Conservation (phyloP, 306 rosid genomes). For the Cucumis melo region DNA sequence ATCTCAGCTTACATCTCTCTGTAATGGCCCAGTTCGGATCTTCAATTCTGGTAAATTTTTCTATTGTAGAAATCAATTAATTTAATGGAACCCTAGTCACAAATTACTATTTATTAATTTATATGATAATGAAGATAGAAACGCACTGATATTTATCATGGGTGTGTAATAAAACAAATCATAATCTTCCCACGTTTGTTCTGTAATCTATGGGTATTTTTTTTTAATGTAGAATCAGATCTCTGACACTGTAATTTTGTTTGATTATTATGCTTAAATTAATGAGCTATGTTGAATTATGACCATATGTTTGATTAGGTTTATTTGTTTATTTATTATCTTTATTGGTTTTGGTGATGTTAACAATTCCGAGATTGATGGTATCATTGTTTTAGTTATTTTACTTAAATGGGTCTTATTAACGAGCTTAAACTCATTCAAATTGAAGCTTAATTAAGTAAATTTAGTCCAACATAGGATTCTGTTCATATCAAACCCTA, state of each 20-base stretch:
- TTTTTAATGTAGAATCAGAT: not conserved
- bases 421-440: not conserved
- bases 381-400: not conserved
- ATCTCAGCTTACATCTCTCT: slow-evolving; percentile 65
- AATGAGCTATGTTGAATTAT: not conserved
- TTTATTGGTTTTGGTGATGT: not conserved
- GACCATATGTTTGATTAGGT: not conserved
- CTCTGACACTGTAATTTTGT: not conserved
- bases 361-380: not conserved
- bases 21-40: slow-evolving; percentile 55
- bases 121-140: not conserved
- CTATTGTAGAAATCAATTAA: not conserved
- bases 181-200: slow-evolving; percentile 3
- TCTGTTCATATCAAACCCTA: slow-evolving; percentile 6
- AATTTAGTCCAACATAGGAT: slow-evolving; percentile 9
- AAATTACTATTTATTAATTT: too few relatives aligned
- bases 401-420: not conserved
- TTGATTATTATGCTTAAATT: not conserved
- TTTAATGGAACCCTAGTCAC: slow-evolving; percentile 35
- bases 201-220: not conserved
- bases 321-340: not conserved
- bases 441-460: not conserved
- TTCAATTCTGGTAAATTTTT: slow-evolving; percentile 37
- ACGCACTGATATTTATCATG: not conserved
- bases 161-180: not conserved